Evolutionary conservation across 805 yeast species (phyloP).

Genomic region (Kodamaea neixiangensis): DNA sequence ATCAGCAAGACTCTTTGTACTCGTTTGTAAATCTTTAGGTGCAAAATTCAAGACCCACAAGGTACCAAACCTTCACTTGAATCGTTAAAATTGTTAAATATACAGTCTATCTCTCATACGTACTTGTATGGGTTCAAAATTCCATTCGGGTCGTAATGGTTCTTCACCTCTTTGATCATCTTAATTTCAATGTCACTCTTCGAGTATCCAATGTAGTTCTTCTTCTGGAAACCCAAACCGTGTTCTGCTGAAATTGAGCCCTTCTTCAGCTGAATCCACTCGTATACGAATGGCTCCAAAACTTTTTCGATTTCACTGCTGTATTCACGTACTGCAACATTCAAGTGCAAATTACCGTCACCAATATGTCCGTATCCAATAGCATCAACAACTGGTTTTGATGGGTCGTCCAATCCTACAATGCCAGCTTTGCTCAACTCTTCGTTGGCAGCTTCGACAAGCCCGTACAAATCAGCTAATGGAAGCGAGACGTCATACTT

Average conservation of each 20-base stretch:
- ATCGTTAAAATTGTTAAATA: not conserved
- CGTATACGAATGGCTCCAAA: constrained; percentile 93
- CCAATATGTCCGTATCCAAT: constrained; percentile 99
- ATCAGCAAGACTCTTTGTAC: constrained; percentile 21
- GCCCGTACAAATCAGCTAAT: constrained; percentile 71
- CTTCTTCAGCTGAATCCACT: constrained; percentile 69
- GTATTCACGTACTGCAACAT: constrained; percentile 87
- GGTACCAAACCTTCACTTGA: not conserved
- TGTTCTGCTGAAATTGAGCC: constrained; percentile 98
- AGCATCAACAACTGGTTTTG: constrained; percentile 81
- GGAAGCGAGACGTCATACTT: constrained; percentile 96
- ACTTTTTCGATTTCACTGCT: constrained; percentile 73
- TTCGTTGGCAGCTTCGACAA: constrained; percentile 76
- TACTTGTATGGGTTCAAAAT: constrained; percentile 96
- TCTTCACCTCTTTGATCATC: constrained; percentile 76
- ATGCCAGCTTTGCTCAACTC: constrained; percentile 58
- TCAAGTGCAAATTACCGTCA: constrained; percentile 94
- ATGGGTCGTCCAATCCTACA: constrained; percentile 58
- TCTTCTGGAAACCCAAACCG: constrained; percentile 96
- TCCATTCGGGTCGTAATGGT: constrained; percentile 85
- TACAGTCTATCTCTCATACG: constrained; percentile 37
- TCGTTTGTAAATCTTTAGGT: not conserved
- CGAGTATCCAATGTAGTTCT: constrained; percentile 81
- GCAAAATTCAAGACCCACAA: not conserved
- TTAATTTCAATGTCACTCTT: constrained; percentile 70